Percentiles rank a stretch among this genome's conserved stretches.
phyloP scores from a whole-genome alignment of 2,329 filamentous ascomycete genomes.

The Periconia macrospinosa region DNA sequence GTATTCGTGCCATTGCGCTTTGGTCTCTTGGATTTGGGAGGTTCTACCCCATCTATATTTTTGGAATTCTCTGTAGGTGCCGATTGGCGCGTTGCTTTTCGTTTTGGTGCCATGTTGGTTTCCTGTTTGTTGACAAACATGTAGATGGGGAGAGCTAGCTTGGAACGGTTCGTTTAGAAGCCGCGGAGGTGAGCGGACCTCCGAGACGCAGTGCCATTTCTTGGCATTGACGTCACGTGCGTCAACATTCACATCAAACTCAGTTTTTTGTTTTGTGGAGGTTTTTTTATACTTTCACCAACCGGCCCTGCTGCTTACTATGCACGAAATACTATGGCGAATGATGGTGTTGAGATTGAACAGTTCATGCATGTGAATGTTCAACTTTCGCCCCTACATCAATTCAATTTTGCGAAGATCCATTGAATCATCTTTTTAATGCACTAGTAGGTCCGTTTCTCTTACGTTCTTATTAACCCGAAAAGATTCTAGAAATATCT shows the following conservation, averaged over 20 bases:
- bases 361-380: no score
- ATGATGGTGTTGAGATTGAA: no score
- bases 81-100: not conserved
- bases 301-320: no score
- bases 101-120: not conserved
- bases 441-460: no score
- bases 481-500: no score
- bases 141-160: not conserved
- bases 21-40: slow-evolving; percentile 14
- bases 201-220: not conserved
- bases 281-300: no score
- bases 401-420: no score
- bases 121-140: not conserved
- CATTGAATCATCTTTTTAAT: no score
- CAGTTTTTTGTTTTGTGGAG: no score
- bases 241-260: not conserved
- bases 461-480: no score
- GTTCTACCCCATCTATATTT: slow-evolving; percentile 25
- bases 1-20: slow-evolving; percentile 25
- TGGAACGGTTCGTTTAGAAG: not conserved
- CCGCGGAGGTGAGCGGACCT: not conserved
- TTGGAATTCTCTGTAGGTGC: not conserved
- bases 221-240: not conserved
- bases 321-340: no score
- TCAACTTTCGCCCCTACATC: no score